Conservation (phyloP, 129 eudicot genomes). For the sunflower (Helianthus annuus) region DNA sequence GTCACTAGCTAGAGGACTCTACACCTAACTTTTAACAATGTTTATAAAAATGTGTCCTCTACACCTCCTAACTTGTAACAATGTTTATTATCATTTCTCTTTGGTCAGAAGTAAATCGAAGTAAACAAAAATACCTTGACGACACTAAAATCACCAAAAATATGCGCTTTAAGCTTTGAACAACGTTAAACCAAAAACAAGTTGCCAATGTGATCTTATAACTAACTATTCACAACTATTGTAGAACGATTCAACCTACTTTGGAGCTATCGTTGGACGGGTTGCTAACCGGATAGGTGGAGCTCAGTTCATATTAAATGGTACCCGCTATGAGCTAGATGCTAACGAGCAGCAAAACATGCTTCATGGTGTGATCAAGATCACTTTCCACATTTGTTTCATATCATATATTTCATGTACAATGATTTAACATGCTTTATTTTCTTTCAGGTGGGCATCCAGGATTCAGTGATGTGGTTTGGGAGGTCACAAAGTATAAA, state of each 20-base stretch:
- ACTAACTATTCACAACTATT: neutral
- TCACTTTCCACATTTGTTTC: neutral
- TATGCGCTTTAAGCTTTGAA: too few species aligned
- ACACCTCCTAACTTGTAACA: too few species aligned
- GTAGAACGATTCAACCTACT: conserved; percentile 60
- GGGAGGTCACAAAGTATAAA: conserved; percentile 37
- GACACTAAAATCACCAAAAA: too few species aligned
- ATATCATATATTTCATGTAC: neutral
- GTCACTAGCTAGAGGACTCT: too few species aligned
- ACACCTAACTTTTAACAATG: too few species aligned
- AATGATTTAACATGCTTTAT: neutral
- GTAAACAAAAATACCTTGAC: too few species aligned
- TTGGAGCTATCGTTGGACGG: conserved; percentile 73
- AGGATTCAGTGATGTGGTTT: conserved; percentile 50
- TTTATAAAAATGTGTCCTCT: too few species aligned
- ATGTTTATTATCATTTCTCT: too few species aligned
- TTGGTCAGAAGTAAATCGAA: too few species aligned
- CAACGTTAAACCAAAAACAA: too few species aligned
- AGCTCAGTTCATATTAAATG: conserved; percentile 63
- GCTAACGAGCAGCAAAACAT: conserved; percentile 62
- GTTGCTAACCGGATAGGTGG: conserved; percentile 81
- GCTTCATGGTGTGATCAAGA: conserved; percentile 54
- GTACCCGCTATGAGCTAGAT: conserved; percentile 55
- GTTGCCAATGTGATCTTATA: neutral
- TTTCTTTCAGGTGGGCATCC: conserved; percentile 45